Percentiles rank a stretch among this genome's conserved stretches.
Evolutionary conservation across 805 yeast species (phyloP).

Genomic region (Ogataea parapolymorpha): DNA sequence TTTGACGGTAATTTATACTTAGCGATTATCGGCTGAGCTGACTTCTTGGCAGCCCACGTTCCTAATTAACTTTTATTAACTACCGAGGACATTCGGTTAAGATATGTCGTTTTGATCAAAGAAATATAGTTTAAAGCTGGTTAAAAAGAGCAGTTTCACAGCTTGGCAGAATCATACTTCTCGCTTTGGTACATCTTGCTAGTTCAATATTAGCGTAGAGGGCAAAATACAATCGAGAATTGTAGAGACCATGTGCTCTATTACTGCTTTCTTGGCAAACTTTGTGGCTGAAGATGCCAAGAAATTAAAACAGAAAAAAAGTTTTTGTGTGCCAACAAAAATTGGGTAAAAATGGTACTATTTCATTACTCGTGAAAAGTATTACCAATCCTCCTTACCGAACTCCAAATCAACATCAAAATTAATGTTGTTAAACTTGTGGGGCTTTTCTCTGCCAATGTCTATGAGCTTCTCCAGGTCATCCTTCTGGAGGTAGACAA

Average conservation of each 20-base stretch:
- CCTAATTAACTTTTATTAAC: background rate
- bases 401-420: conserved; percentile 7
- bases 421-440: conserved; percentile 3
- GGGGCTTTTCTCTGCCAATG: conserved; percentile 10
- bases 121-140: no score
- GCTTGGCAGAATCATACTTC: no score
- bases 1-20: background rate
- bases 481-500: conserved; percentile 34
- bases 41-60: background rate
- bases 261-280: conserved; percentile 1
- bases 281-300: background rate
- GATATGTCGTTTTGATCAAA: no score
- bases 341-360: background rate
- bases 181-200: no score
- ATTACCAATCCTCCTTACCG: background rate
- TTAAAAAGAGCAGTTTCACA: no score
- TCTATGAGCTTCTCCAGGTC: conserved; percentile 28
- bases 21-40: background rate
- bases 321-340: background rate
- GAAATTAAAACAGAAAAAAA: background rate
- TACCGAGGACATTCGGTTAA: no score
- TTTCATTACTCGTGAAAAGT: background rate
- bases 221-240: no score
- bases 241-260: background rate
- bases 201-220: no score